Percentiles rank a stretch among this genome's conserved stretches.
Evolutionary conservation across 2,329 filamentous ascomycete genomes (phyloP).

Genomic region (Alternaria brassicae): DNA sequence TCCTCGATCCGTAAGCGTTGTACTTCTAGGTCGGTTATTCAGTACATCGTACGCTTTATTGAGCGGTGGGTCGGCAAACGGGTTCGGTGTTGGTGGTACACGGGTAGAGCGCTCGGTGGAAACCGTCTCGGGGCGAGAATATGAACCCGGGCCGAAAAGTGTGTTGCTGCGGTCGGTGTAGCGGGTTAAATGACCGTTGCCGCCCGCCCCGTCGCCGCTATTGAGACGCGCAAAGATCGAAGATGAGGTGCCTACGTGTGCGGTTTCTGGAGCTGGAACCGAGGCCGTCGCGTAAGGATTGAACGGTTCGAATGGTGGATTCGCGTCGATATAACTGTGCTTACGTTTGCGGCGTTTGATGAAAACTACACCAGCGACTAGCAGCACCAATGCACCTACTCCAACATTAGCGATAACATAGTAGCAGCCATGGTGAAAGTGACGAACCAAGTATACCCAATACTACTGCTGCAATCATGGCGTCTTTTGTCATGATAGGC

Average conservation of each 20-base stretch:
- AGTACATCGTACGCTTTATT: slow-evolving; percentile 49
- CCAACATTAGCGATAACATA: neutral
- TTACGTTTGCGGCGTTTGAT: slow-evolving; percentile 35
- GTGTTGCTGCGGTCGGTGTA: slow-evolving; percentile 34
- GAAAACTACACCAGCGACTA: slow-evolving; percentile 32
- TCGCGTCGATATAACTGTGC: slow-evolving; percentile 20
- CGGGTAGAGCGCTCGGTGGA: slow-evolving; percentile 32
- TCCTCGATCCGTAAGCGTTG: slow-evolving; percentile 45
- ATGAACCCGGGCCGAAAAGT: slow-evolving; percentile 36
- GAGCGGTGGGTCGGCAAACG: slow-evolving; percentile 45
- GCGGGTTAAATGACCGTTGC: slow-evolving; percentile 28
- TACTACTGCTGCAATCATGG: slow-evolving; percentile 42
- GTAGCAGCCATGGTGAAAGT: neutral
- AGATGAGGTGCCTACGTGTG: slow-evolving; percentile 22
- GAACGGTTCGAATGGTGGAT: slow-evolving; percentile 37
- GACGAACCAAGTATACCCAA: slow-evolving; percentile 40
- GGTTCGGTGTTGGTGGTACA: slow-evolving; percentile 39
- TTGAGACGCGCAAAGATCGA: slow-evolving; percentile 21
- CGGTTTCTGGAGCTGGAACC: slow-evolving; percentile 31
- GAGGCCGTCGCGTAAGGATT: slow-evolving; percentile 33
- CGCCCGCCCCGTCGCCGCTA: slow-evolving; percentile 1
- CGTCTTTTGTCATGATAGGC: slow-evolving; percentile 36
- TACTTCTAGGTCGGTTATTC: slow-evolving; percentile 40
- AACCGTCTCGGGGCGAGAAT: slow-evolving; percentile 44
- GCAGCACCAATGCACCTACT: slow-evolving; percentile 38